Conservation (phyloP, 2,329 filamentous ascomycete genomes). For the Tolypocladium ovalisporum region DNA sequence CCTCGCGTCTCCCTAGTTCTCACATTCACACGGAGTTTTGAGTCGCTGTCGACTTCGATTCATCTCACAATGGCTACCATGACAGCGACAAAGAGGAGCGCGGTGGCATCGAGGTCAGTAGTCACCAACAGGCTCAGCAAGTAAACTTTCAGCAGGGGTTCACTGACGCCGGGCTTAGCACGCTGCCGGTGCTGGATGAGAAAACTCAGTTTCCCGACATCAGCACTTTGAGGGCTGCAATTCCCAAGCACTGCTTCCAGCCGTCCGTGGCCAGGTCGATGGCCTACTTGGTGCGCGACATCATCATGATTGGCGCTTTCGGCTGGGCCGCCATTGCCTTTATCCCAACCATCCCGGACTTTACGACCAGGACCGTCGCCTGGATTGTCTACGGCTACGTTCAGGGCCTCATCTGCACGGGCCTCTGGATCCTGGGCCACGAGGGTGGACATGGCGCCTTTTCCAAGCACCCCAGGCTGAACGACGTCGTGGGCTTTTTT, state of each 20-base stretch:
- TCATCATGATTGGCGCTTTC: neutral
- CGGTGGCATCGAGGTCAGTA: neutral
- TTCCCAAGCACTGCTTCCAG: slow-evolving; percentile 9
- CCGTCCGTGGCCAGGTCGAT: slow-evolving; percentile 39
- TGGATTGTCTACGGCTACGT: slow-evolving; percentile 51
- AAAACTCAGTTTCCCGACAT: slow-evolving; percentile 29
- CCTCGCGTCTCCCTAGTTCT: neutral
- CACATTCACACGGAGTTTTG: neutral
- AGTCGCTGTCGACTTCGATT: neutral
- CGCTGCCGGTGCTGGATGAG: neutral
- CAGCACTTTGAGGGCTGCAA: slow-evolving; percentile 29
- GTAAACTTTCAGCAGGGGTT: too few species aligned
- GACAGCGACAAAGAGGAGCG: neutral
- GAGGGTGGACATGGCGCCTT: slow-evolving; percentile 62
- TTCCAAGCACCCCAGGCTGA: slow-evolving; percentile 41
- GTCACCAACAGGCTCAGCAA: neutral
- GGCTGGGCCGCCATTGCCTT: neutral
- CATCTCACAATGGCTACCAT: neutral
- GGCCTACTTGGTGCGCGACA: neutral
- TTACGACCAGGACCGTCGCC: slow-evolving; percentile 25
- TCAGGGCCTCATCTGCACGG: slow-evolving; percentile 56
- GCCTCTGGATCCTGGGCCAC: slow-evolving; percentile 60
- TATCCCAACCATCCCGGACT: neutral
- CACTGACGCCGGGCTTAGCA: neutral
- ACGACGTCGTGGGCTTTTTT: slow-evolving; percentile 52